Evolutionary conservation across 352 stramenopile species (phyloP).

Genomic region (Globisporangium irregulare): DNA sequence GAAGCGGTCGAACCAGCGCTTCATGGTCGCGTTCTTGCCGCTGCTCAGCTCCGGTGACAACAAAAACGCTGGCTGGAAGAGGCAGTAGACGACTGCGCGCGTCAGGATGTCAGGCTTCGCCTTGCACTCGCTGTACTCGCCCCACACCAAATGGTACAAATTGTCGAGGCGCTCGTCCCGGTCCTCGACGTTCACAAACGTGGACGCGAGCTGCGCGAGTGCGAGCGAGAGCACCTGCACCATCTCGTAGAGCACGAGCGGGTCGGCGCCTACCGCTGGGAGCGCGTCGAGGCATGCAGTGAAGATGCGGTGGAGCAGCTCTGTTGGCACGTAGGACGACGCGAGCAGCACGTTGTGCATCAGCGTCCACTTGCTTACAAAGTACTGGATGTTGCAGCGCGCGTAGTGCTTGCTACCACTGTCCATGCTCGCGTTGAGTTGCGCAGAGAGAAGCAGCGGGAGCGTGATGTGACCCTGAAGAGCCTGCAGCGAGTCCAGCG

Average conservation of each 20-base stretch:
- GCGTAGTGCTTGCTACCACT: conserved; percentile 18
- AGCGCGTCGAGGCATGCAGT: conserved; percentile 49
- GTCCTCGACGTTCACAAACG: conserved; percentile 24
- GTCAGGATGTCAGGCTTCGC: conserved; percentile 69
- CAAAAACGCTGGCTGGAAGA: conserved; percentile 74
- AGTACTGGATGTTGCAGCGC: conserved; percentile 36
- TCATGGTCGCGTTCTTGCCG: conserved; percentile 34
- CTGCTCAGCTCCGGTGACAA: conserved; percentile 21
- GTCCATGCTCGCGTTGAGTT: conserved; percentile 23
- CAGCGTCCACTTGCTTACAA: conserved; percentile 54
- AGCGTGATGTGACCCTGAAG: conserved; percentile 37
- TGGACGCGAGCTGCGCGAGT: conserved; percentile 41
- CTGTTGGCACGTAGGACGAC: conserved; percentile 45
- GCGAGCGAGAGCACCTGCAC: conserved; percentile 59
- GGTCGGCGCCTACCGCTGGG: conserved; percentile 51
- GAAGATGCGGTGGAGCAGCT: conserved; percentile 35
- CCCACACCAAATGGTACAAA: conserved; percentile 63
- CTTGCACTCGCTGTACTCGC: conserved; percentile 63
- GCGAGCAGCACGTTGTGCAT: conserved; percentile 47
- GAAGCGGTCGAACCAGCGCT: conserved; percentile 56
- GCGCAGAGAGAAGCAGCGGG: conserved; percentile 30
- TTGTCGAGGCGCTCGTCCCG: conserved; percentile 28
- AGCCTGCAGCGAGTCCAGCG: conserved; percentile 30
- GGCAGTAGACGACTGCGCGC: conserved; percentile 54
- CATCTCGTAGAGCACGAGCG: conserved; percentile 58